Evolutionary conservation across 176 grass and related monocot species (phyloP).

Genomic region (Oryza glumipatula): DNA sequence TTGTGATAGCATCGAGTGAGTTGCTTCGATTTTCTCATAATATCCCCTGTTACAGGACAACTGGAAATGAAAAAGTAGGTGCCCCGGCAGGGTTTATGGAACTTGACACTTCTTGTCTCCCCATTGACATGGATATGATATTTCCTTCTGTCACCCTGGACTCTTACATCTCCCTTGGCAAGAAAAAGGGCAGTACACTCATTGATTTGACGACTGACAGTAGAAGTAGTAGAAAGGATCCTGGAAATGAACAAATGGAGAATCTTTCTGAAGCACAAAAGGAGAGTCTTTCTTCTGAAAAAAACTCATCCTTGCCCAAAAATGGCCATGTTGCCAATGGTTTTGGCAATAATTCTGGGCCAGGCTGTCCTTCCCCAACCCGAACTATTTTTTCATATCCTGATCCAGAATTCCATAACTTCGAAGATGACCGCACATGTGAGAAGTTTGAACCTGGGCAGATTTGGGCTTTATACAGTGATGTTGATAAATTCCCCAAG

Average conservation of each 20-base stretch:
- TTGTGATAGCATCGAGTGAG: constrained; percentile 60
- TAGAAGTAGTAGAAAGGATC: constrained; percentile 12
- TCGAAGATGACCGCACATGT: constrained; percentile 48
- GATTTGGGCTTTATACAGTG: constrained; percentile 89
- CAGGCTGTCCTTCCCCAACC: constrained; percentile 2
- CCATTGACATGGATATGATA: constrained; percentile 55
- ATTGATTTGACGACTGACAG: constrained; percentile 37
- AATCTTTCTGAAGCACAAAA: constrained; percentile 25
- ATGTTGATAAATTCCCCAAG: constrained; percentile 79
- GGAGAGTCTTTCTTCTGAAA: constrained; percentile 35
- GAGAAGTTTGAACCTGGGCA: constrained; percentile 66
- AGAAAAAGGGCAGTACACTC: constrained; percentile 18
- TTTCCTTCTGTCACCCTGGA: constrained; percentile 65
- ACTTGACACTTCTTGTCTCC: constrained; percentile 83
- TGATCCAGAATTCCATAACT: constrained; percentile 76
- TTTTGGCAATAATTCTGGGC: constrained; percentile 39
- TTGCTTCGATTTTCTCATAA: constrained; percentile 85
- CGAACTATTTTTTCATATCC: constrained; percentile 49
- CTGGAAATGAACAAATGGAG: constrained; percentile 34
- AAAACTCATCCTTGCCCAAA: constrained; percentile 26
- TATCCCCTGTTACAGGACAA: constrained; percentile 69
- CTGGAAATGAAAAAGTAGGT: constrained; percentile 72
- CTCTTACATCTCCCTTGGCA: constrained; percentile 40
- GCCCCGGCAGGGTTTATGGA: constrained; percentile 79
- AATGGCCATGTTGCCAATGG: constrained; percentile 23